Conservation (phyloP, 2,329 filamentous ascomycete genomes). For the Anthostomella pinea region DNA sequence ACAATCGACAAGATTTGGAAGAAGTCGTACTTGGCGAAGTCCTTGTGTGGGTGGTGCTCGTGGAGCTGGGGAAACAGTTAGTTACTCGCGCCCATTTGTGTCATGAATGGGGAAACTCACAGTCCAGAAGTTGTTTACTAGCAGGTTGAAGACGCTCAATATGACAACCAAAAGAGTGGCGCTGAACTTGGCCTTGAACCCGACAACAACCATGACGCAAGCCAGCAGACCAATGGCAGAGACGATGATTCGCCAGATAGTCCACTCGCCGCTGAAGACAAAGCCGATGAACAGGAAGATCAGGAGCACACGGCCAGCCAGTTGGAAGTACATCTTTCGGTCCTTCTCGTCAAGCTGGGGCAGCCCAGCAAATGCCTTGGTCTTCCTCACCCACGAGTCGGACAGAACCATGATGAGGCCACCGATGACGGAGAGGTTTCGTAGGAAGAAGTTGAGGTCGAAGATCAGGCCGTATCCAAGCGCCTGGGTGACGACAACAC, state of each 20-base stretch:
- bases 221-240: conserved; percentile 83
- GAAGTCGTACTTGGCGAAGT: conserved; percentile 99
- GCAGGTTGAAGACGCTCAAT: conserved; percentile 90
- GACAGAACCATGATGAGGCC: conserved; percentile 97
- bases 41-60: conserved; percentile 97
- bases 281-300: conserved; percentile 98
- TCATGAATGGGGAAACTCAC: conserved; percentile 57
- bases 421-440: conserved; percentile 95
- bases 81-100: too few relatives aligned
- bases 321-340: conserved; percentile 99
- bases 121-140: conserved; percentile 99
- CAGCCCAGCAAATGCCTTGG: conserved; percentile 90
- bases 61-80: conserved; percentile 88
- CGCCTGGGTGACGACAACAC: conserved; percentile 87
- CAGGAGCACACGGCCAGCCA: conserved; percentile 88
- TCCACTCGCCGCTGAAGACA: conserved; percentile 93
- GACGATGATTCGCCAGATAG: conserved; percentile 80
- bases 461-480: conserved; percentile 97
- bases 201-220: conserved; percentile 97
- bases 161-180: conserved; percentile 93
- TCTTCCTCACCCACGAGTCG: conserved; percentile 97
- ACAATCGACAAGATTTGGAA: conserved; percentile 99
- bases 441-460: conserved; percentile 99
- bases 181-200: conserved; percentile 99
- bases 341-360: conserved; percentile 98